Evolutionary conservation across 805 yeast species (phyloP), one percentile per base, ranked within the genome.

Genomic region (Zygosaccharomyces siamensis): DNA sequence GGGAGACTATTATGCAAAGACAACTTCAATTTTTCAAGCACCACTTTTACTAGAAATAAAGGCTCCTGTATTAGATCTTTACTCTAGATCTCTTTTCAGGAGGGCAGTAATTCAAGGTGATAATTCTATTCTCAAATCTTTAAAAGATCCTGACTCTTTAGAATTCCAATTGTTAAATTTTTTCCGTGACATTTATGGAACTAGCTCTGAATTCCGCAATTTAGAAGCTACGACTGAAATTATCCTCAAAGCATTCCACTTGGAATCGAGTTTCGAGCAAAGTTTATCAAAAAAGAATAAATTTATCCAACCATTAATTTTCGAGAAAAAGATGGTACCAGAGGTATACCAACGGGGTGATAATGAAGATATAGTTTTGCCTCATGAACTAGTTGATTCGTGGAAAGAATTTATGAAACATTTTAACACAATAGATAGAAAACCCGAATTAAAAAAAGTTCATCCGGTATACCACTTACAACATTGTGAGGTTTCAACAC

Each of bases 401-500:
- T 61, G 67, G 66, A 42, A 48, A 8, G 26, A 42, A 2, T 58
- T 59, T 28, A 16, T 21, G n/a, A 32, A 32, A 0, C 50, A 37
- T 18, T 60, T 53, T 28, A 36, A 39, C 12, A 20, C 18, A 12
- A 23, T 43, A 2, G 56, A 52, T 32, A 47, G 43, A 20, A 51
- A 51, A 35, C 54, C 56, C 7, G 43, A 43, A 4, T 33, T 39
- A 28, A 62, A 59, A 37, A 50, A 46, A 3, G 33, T 66, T 5
- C 42, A 35, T 8, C 60, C 57, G 26, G 52, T 54, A 33, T 59
- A 59, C 45, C 33, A 55, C n/a, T 50, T 64, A 12, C 68, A 66
- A 32, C 62, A 59, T 42, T 58, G 66, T 45, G 67, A 64, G 33
- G 60, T 66, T 3, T 41, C 48, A 14, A 53, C 67, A 3, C 59